Evolutionary conservation across 495 filamentous ascomycete genomes (phyloP).

Genomic region (Aspergillus sclerotioniger): DNA sequence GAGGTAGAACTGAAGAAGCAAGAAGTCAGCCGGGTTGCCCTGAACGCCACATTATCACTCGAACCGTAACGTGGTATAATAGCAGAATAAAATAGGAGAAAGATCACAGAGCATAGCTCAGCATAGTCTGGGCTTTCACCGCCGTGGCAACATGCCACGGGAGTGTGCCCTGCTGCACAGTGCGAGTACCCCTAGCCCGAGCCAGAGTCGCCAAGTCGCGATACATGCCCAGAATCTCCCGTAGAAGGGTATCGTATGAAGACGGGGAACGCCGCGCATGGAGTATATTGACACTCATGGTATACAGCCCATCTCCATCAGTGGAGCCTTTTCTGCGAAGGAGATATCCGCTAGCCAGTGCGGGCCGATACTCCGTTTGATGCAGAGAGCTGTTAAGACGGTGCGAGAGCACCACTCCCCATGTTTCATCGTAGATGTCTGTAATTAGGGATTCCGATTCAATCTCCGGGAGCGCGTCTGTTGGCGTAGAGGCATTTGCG

Average conservation of each 20-base stretch:
- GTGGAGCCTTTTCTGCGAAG: constrained; percentile 67
- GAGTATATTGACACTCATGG: constrained; percentile 66
- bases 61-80: constrained; percentile 14
- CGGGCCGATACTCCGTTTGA: constrained; percentile 60
- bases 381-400: constrained; percentile 66
- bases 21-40: constrained; percentile 7
- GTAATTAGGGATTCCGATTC: constrained; percentile 74
- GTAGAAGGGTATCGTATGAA: constrained; percentile 58
- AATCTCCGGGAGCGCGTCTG: constrained; percentile 51
- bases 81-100: constrained; percentile 6
- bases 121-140: constrained; percentile 55
- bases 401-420: constrained; percentile 71
- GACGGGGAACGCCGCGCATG: constrained; percentile 47
- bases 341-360: constrained; percentile 70
- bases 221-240: constrained; percentile 74
- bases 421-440: constrained; percentile 77
- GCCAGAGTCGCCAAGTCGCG: constrained; percentile 73
- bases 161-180: constrained; percentile 59
- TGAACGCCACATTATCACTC: constrained; percentile 21
- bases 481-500: constrained; percentile 56
- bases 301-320: constrained; percentile 59
- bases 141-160: constrained; percentile 89
- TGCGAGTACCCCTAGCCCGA: constrained; percentile 62
- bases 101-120: constrained; percentile 45
- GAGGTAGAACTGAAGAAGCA: constrained; percentile 1